Evolutionary conservation across 768 basidiomycete genomes (phyloP).

Genomic region (Albatrellus ellisii): DNA sequence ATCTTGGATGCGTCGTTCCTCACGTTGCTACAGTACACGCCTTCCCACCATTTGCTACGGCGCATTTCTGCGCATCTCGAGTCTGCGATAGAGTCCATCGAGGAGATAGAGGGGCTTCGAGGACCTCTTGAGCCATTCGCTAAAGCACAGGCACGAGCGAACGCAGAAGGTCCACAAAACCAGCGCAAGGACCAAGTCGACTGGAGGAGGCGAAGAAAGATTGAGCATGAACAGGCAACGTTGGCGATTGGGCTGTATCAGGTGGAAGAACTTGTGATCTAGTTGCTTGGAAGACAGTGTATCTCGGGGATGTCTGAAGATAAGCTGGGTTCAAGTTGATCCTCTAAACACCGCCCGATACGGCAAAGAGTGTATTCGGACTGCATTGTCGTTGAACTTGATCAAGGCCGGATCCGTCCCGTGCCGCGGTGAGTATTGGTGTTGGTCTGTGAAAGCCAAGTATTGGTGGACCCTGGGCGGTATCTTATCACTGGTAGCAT

Average conservation of each 20-base stretch:
- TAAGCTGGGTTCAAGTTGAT: no score
- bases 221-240: constrained; percentile 36
- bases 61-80: constrained; percentile 36
- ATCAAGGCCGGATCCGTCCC: no score
- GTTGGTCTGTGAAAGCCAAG: no score
- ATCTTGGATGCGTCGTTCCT: constrained; percentile 66
- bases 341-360: no score
- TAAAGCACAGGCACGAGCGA: constrained; percentile 34
- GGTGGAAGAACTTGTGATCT: constrained; percentile 57
- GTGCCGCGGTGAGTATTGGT: no score
- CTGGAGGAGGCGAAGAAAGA: constrained; percentile 30
- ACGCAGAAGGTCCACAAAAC: constrained; percentile 25
- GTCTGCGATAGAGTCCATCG: constrained; percentile 38
- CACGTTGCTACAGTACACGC: constrained; percentile 47
- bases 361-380: no score
- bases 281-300: no score
- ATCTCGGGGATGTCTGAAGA: no score
- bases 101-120: constrained; percentile 39
- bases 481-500: no score
- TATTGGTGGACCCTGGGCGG: no score
- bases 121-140: constrained; percentile 54
- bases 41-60: constrained; percentile 40
- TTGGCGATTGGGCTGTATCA: constrained; percentile 54
- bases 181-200: constrained; percentile 15
- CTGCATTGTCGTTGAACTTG: no score